Conservation (phyloP, 2,329 filamentous ascomycete genomes). For the Didymella lethalis region DNA sequence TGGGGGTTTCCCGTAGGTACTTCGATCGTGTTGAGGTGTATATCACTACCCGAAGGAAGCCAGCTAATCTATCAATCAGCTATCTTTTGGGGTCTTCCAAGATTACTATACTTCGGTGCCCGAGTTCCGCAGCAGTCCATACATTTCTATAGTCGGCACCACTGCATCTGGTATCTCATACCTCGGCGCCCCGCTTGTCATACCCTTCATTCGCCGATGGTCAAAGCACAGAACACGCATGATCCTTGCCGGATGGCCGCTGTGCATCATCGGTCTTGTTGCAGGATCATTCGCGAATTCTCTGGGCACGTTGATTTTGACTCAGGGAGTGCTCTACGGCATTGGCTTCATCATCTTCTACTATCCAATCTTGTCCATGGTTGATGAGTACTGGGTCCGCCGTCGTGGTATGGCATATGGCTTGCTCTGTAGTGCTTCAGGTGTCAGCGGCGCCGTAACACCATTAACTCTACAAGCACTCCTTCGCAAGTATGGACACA, state of each 20-base stretch:
- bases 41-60: neutral
- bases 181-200: conserved; percentile 51
- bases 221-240: conserved; percentile 40
- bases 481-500: conserved; percentile 49
- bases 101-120: conserved; percentile 29
- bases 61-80: neutral
- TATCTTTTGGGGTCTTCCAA: conserved; percentile 38
- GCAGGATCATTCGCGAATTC: conserved; percentile 45
- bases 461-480: conserved; percentile 52
- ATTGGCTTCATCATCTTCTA: conserved; percentile 59
- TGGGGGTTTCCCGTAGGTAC: conserved; percentile 27
- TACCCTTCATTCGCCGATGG: conserved; percentile 42
- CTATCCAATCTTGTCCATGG: conserved; percentile 54
- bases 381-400: conserved; percentile 62
- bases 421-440: conserved; percentile 54
- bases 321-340: conserved; percentile 51
- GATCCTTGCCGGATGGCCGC: conserved; percentile 42
- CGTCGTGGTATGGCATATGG: conserved; percentile 61
- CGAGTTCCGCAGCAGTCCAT: conserved; percentile 19
- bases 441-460: conserved; percentile 53
- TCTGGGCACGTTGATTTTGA: conserved; percentile 41
- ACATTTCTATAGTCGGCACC: conserved; percentile 30
- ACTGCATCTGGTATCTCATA: conserved; percentile 53
- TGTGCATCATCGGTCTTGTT: conserved; percentile 42
- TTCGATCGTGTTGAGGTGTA: neutral